These are phyloP conservation scores for Rosa lucieae DNA, from an alignment of 306 rosid genomes.

Conservation along the genomic window DNA sequence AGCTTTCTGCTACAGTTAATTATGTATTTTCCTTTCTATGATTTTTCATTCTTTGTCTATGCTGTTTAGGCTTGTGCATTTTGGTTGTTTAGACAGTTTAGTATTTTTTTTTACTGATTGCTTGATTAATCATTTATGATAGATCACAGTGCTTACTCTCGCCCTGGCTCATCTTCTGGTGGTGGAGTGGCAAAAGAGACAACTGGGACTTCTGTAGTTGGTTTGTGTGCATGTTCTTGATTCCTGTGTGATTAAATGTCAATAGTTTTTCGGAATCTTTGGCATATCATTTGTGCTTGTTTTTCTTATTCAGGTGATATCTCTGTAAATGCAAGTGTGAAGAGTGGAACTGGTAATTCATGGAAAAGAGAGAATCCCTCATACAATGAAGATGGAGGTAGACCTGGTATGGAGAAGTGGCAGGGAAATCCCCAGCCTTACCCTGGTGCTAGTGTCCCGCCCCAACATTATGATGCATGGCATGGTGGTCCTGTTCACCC, in stretches of 20 bases:
- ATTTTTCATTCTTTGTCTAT: neutral
- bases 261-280: conserved; percentile 5
- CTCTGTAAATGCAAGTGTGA: conserved; percentile 41
- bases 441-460: conserved; percentile 60
- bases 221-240: conserved; percentile 37
- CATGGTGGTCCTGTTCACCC: conserved; percentile 73
- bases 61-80: no score
- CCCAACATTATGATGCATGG: conserved; percentile 85
- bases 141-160: conserved; percentile 53
- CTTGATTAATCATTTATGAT: conserved; percentile 34
- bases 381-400: conserved; percentile 58
- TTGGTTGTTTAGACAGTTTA: neutral
- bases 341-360: conserved; percentile 43
- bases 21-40: neutral
- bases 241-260: conserved; percentile 27
- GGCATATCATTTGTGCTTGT: neutral
- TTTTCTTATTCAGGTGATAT: conserved; percentile 54
- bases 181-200: conserved; percentile 46
- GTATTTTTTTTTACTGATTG: conserved; percentile 19
- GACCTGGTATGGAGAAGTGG: conserved; percentile 71
- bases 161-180: conserved; percentile 64
- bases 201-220: conserved; percentile 42
- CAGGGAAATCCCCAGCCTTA: conserved; percentile 71
- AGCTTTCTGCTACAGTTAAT: neutral
- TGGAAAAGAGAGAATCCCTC: conserved; percentile 65